Conservation (phyloP, 192 early-diverging fungal species). For the Linnemannia zychae region DNA sequence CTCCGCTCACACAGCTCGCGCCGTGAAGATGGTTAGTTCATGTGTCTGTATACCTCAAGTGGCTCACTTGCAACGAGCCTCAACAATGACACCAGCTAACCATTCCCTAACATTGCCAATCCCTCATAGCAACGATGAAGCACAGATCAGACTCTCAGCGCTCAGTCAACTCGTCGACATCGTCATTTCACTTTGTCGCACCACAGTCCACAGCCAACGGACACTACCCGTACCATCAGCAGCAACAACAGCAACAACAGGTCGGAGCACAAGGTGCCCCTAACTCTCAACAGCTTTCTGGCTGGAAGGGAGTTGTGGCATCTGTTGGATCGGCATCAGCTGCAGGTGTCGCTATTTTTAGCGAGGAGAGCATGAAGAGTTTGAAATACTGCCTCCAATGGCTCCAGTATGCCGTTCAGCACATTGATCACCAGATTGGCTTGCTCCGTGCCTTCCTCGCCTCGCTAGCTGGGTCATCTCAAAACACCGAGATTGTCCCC, state of each 20-base stretch:
- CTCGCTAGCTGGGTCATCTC: conserved; percentile 50
- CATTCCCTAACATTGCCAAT: not conserved
- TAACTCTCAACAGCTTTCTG: conserved; percentile 33
- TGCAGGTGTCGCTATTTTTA: conserved; percentile 82
- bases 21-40: conserved; percentile 41
- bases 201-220: conserved; percentile 8
- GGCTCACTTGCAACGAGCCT: not conserved
- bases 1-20: conserved; percentile 41
- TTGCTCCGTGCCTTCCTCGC: conserved; percentile 71
- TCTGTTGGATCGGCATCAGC: conserved; percentile 72
- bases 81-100: not conserved
- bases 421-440: conserved; percentile 77
- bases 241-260: conserved; percentile 35
- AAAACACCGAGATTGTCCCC: conserved; percentile 37
- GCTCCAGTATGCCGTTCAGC: conserved; percentile 86
- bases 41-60: not conserved
- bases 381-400: conserved; percentile 91
- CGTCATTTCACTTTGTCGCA: conserved; percentile 26
- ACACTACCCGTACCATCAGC: conserved; percentile 10
- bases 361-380: conserved; percentile 90
- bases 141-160: conserved; percentile 35
- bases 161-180: conserved; percentile 32
- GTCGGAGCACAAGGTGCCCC: conserved; percentile 6
- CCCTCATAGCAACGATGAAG: conserved; percentile 31
- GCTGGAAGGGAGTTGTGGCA: conserved; percentile 76